Percentiles rank a stretch among this genome's conserved stretches.
Conservation (phyloP, 139 green algal species). For the Parachlorella kessleri region DNA sequence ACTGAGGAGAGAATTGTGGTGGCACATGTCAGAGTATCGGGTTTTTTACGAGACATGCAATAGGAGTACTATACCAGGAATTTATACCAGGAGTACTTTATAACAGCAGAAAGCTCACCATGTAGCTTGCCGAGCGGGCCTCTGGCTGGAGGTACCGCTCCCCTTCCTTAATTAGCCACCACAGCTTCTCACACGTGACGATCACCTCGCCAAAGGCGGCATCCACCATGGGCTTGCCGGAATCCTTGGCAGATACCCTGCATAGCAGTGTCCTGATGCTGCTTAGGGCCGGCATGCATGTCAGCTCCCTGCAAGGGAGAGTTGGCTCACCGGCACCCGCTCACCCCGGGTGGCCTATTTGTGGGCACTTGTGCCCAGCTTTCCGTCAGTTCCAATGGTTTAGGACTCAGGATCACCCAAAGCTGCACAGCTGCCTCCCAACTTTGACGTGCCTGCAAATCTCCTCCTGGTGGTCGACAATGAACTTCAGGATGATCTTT, state of each 20-base stretch:
- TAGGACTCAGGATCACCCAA: too few relatives aligned
- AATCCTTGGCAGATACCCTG: constrained; percentile 89
- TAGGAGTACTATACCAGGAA: too few relatives aligned
- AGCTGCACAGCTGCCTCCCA: neutral
- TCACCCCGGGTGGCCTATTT: too few relatives aligned
- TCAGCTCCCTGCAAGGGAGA: neutral
- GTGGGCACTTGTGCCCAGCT: too few relatives aligned
- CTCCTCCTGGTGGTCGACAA: constrained; percentile 86
- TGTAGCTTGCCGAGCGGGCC: constrained; percentile 72
- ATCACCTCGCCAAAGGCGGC: constrained; percentile 95
- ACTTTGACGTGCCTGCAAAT: constrained; percentile 79
- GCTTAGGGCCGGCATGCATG: too few relatives aligned
- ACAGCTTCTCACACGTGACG: constrained; percentile 97
- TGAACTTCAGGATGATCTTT: constrained; percentile 86
- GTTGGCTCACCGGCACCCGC: neutral
- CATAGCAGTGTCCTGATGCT: too few relatives aligned
- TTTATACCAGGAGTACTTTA: too few relatives aligned
- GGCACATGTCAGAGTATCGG: too few relatives aligned
- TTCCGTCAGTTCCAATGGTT: too few relatives aligned
- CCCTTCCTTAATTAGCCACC: constrained; percentile 89
- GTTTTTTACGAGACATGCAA: too few relatives aligned
- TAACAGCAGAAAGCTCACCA: too few relatives aligned
- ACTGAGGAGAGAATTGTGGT: too few relatives aligned
- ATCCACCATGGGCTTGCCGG: constrained; percentile 94
- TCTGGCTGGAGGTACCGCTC: constrained; percentile 85